Conservation (phyloP, 164 flowering plant species). For the Cinnamomum chago region DNA sequence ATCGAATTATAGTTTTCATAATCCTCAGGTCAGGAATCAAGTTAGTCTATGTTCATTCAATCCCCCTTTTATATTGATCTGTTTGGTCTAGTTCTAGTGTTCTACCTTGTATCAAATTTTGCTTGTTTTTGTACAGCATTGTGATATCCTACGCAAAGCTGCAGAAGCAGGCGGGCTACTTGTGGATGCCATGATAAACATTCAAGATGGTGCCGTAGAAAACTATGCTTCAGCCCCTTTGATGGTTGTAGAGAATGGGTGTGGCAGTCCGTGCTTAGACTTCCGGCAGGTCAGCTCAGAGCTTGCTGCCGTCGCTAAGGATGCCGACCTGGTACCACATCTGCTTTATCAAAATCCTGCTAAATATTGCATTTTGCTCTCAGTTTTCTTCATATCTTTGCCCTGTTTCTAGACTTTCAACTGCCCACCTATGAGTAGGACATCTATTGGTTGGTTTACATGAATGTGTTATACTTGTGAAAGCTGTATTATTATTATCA, state of each 20-base stretch:
- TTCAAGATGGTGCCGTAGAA: slow-evolving; percentile 46
- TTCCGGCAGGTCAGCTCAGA: slow-evolving; percentile 97
- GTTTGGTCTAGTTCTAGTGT: neutral
- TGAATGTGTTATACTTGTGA: no score
- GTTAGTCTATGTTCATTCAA: no score
- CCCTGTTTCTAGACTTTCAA: no score
- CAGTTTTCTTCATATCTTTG: neutral
- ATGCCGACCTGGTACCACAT: slow-evolving; percentile 84
- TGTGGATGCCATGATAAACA: slow-evolving; percentile 83
- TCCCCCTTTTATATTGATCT: no score
- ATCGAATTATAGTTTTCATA: no score
- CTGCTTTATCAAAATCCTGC: neutral
- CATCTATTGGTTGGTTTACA: no score
- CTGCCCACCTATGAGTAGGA: no score
- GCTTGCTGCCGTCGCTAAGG: slow-evolving; percentile 92
- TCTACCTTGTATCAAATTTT: neutral
- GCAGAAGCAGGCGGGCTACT: slow-evolving; percentile 95
- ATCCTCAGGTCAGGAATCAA: no score
- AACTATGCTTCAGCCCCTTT: slow-evolving; percentile 56
- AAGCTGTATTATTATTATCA: no score
- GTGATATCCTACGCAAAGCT: slow-evolving; percentile 90
- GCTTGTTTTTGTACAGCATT: slow-evolving; percentile 48
- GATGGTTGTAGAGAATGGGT: slow-evolving; percentile 97
- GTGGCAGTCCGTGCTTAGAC: slow-evolving; percentile 98
- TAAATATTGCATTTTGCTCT: neutral